Base-by-base conservation (phyloP, 2,329 filamentous ascomycete genomes). In the Pseudogymnoascus pannorum region DNA sequence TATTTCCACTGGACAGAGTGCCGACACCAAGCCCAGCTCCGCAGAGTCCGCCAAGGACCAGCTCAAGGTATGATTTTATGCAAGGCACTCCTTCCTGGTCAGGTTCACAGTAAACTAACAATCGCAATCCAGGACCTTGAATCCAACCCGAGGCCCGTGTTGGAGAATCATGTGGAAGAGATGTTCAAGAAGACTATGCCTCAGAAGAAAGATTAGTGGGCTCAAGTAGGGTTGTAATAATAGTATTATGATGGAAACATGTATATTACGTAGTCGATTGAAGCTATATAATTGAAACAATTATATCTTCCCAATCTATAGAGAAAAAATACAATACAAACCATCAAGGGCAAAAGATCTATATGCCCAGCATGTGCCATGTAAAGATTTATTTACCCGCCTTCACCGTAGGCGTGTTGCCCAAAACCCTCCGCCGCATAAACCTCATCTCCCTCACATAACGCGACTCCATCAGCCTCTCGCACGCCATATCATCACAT, bases 141-240 rank as follows among this genome's bases (percentile, higher is more conserved):
- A 9, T 87, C 83, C 4, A 92, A 92, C 79, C 88, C 88, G 11
- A 81, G 80, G 68, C 83, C 84, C 3, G 75, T 80, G 1, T 76
- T 90, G 58, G 87, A 87, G 36, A 81, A 88, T 59, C 76, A 78
- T 12, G 74, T 85, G 1, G 76, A 83, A 69, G 78, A 82, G 51
- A 88, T 86, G 72, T 59, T 62, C 8, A 67, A 62, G 24, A 71
- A 72, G 64, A 66, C 64, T n/a, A 12, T 36, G 2, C 31, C 31
- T 2, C 57, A 58, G 31, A 58, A 58, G 1, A 58, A 58, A 29
- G 33, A 58, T 38, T 58, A 58, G 33, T 7, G n/a, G 5, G 48
- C 18, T 31, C 5, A 2, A 31, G 11, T 2, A 51, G 7, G 26
- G 9, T 3, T 31, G 26, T 54, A 54, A 31, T 20, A 54, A 51